A percentile compares a stretch with the other conserved stretches of the same genome.
Conservation (phyloP, 768 basidiomycete genomes). For the Boletales sp. region DNA sequence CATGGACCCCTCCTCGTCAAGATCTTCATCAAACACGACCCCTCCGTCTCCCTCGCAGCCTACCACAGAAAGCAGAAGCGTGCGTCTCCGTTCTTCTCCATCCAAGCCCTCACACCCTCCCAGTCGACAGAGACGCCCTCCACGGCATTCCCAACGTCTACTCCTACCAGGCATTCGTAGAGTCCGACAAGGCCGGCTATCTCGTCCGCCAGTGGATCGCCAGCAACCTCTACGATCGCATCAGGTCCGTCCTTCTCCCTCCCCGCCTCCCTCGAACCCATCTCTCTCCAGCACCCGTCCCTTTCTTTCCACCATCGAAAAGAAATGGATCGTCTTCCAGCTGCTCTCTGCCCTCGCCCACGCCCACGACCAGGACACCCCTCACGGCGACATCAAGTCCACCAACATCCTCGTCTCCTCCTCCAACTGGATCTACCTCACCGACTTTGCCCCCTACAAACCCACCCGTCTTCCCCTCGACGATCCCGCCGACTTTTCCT, state of each 20-base stretch:
- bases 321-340: constrained; percentile 98
- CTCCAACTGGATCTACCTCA: constrained; percentile 92
- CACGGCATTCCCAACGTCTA: constrained; percentile 85
- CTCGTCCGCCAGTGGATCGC: constrained; percentile 93
- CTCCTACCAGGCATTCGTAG: constrained; percentile 83
- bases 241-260: constrained; percentile 63
- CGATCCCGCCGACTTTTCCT: constrained; percentile 96
- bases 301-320: constrained; percentile 87
- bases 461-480: constrained; percentile 94
- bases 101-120: not conserved
- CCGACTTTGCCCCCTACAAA: constrained; percentile 94
- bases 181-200: constrained; percentile 96
- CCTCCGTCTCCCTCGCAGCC: constrained; percentile 68
- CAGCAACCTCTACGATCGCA: constrained; percentile 93
- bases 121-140: constrained; percentile 84
- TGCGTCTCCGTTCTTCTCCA: constrained; percentile 20
- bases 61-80: constrained; percentile 80
- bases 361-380: constrained; percentile 78
- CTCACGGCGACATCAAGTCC: constrained; percentile 97
- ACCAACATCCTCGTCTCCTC: constrained; percentile 96
- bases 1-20: constrained; percentile 87
- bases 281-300: constrained; percentile 75
- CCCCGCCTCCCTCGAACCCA: not conserved
- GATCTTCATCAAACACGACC: constrained; percentile 94
- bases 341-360: constrained; percentile 81